These are phyloP conservation scores for Pulveroboletus sp. DNA, from an alignment of 768 basidiomycete species.

Conservation along the genomic window DNA sequence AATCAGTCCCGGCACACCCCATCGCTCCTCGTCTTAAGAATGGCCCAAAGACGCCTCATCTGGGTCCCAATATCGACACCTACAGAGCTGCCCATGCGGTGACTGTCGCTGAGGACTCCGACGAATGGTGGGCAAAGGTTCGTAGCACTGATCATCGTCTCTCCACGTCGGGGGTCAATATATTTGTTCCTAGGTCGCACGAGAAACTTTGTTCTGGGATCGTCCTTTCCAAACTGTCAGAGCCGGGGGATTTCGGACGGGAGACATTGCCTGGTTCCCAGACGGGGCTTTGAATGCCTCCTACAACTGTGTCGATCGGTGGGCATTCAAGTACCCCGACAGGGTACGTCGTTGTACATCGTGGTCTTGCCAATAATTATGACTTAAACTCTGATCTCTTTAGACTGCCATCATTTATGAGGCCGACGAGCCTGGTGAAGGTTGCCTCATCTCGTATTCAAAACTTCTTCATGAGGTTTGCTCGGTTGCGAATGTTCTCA, in stretches of 20 bases:
- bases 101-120: conserved; percentile 72
- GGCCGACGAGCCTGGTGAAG: conserved; percentile 87
- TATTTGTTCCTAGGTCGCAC: conserved; percentile 47
- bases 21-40: conserved; percentile 69
- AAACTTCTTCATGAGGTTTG: conserved; percentile 90
- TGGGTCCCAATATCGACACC: conserved; percentile 74
- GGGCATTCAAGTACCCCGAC: conserved; percentile 87
- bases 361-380: not conserved
- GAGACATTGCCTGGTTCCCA: conserved; percentile 94
- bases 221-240: conserved; percentile 84
- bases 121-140: conserved; percentile 87
- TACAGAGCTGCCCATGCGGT: conserved; percentile 63
- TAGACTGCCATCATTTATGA: conserved; percentile 97
- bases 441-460: conserved; percentile 69
- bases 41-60: conserved; percentile 63
- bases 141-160: not conserved
- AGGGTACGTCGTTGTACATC: conserved; percentile 42
- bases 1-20: conserved; percentile 52
- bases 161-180: not conserved
- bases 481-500: conserved; percentile 87
- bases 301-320: conserved; percentile 97
- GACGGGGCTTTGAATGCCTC: conserved; percentile 90
- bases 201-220: conserved; percentile 79
- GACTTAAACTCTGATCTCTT: not conserved
- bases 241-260: conserved; percentile 75